Evolutionary conservation across 2,329 filamentous ascomycete genomes (phyloP), one percentile per base, ranked within the genome.

Genomic region (Fusarium annulatum): DNA sequence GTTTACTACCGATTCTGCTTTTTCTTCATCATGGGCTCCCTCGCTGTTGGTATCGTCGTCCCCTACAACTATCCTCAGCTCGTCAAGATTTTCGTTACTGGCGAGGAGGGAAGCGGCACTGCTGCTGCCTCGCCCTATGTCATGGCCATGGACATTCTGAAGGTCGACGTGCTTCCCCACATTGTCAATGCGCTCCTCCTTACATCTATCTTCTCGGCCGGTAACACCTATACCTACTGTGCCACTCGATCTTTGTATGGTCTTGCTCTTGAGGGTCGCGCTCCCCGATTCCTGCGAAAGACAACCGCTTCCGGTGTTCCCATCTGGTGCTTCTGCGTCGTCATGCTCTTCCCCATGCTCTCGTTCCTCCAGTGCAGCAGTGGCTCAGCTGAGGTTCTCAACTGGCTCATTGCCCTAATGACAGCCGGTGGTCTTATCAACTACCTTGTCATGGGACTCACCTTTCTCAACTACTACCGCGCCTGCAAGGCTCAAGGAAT

Each of bases 1-100:
- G 91, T 94, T 11, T 94, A 93, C 82, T 92, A 91, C 79, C 89
- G 93, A 49, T 87, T 94, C 56, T 91, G 89, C 5, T 82, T 90
- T 21, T 94, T 94, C 82, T 94, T 94, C 81, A 86, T 94, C 30
- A 86, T 92, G 6, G 91, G 92, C 9, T 89, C 91, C 4, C 84
- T 95, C 3, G 87, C 86, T 34, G 88, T 93, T 30, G 91, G 91
- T 23, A 91, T 93, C 53, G 81, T 93, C 52, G 86, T 94, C 55
- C 86, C 92, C 7, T 91, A 90, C 79, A 88, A 93, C 67, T 90
- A 93, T 75, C 75, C 83, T 0, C 86, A 85, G 18, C 83, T 94
- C 65, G 52, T 26, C 10, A 88, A 88, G 3, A 88, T 91, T 66
- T 82, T 82, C 11, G 83, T 86, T 7, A 61, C 68, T 2, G 66